These are phyloP conservation scores for Caryopteris hybrid DNA, from an alignment of 305 asterid species.

Conservation along the genomic window DNA sequence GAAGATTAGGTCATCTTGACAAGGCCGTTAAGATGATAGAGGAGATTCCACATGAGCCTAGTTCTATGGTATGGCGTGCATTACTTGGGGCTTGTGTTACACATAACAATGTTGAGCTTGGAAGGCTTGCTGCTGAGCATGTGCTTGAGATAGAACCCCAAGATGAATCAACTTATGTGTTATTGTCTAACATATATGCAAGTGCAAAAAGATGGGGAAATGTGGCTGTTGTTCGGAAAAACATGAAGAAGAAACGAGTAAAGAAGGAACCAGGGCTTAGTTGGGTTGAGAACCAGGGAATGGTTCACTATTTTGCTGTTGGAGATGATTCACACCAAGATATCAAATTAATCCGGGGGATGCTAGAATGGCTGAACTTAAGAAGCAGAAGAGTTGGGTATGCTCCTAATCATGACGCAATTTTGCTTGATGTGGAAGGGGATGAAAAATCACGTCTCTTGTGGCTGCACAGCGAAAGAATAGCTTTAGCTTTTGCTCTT, in stretches of 20 bases:
- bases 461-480: slow-evolving; percentile 85
- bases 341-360: slow-evolving; percentile 54
- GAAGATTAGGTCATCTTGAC: slow-evolving; percentile 74
- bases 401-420: slow-evolving; percentile 45
- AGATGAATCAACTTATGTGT: slow-evolving; percentile 73
- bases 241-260: slow-evolving; percentile 63
- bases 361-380: slow-evolving; percentile 83
- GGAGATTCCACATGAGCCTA: slow-evolving; percentile 64
- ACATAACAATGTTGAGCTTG: slow-evolving; percentile 62
- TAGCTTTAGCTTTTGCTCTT: slow-evolving; percentile 80
- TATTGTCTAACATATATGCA: slow-evolving; percentile 76
- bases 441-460: slow-evolving; percentile 76
- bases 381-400: slow-evolving; percentile 51
- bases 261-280: slow-evolving; percentile 92
- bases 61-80: slow-evolving; percentile 91
- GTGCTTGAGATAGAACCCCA: slow-evolving; percentile 79
- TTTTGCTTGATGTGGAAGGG: slow-evolving; percentile 84
- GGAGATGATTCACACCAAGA: slow-evolving; percentile 80
- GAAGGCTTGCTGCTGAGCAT: slow-evolving; percentile 61
- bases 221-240: slow-evolving; percentile 61
- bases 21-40: slow-evolving; percentile 62
- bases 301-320: slow-evolving; percentile 67
- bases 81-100: slow-evolving; percentile 83
- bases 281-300: slow-evolving; percentile 78
- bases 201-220: slow-evolving; percentile 67